phyloP scores from a whole-genome alignment of 441 rosid species.

The Bocquillonia castaneifolia region DNA sequence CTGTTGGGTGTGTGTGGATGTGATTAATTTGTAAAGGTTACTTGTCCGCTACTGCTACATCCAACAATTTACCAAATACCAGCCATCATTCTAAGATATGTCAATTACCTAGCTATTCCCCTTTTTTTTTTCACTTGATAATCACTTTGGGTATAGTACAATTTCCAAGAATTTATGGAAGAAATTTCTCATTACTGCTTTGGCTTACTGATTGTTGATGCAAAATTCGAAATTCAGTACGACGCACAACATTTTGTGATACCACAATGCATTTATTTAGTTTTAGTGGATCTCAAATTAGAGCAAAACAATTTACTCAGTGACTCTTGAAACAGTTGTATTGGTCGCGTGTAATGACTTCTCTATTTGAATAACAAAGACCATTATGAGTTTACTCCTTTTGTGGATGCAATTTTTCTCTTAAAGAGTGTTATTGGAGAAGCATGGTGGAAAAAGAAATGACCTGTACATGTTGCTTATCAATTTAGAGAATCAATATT shows the following conservation, averaged over 20 bases:
- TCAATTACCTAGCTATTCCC: background rate
- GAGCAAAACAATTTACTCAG: background rate
- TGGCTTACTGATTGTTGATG: background rate
- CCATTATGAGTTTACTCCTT: too few species aligned
- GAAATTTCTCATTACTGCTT: background rate
- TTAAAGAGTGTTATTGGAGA: background rate
- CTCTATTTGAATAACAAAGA: background rate
- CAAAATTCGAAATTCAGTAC: background rate
- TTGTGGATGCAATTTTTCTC: background rate
- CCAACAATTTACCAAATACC: background rate
- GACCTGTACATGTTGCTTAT: background rate
- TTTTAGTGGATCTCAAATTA: background rate
- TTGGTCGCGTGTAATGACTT: background rate
- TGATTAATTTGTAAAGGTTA: conserved; percentile 1
- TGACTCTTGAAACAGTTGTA: background rate
- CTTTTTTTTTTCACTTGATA: background rate
- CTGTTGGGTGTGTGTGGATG: background rate
- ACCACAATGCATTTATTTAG: background rate
- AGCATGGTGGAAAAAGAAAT: background rate
- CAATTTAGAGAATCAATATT: background rate
- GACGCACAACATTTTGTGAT: background rate
- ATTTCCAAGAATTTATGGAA: background rate
- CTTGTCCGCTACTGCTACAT: background rate
- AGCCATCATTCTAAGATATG: background rate
- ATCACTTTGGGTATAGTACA: background rate